Conservation (phyloP, 2,329 filamentous ascomycete species). For the Aureobasidium subglaciale region DNA sequence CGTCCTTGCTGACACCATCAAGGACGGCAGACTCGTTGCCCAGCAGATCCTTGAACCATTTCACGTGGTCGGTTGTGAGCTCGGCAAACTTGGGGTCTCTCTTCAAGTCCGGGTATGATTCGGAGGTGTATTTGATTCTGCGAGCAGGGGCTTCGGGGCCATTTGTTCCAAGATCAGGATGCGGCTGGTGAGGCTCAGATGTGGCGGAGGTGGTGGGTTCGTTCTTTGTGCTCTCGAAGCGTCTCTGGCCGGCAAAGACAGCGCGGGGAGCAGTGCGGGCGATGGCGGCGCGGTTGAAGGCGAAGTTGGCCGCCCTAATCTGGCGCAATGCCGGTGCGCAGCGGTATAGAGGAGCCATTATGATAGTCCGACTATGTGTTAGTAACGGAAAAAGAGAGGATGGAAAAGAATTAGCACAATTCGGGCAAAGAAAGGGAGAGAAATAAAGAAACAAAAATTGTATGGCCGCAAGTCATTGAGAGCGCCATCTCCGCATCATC, state of each 20-base stretch:
- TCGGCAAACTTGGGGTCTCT: slow-evolving; percentile 68
- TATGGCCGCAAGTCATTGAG: neutral
- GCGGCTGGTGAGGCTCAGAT: slow-evolving; percentile 16
- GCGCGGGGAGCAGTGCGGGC: slow-evolving; percentile 20
- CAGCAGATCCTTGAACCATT: slow-evolving; percentile 73
- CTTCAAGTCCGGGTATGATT: slow-evolving; percentile 77
- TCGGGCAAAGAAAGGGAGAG: neutral
- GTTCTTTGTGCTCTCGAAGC: slow-evolving; percentile 26
- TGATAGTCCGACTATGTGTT: neutral
- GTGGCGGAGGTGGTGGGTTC: slow-evolving; percentile 26
- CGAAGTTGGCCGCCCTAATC: slow-evolving; percentile 26
- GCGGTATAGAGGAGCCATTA: slow-evolving; percentile 16
- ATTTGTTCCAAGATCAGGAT: slow-evolving; percentile 24
- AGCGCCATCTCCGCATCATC: neutral
- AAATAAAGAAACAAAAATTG: neutral
- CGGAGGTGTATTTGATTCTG: slow-evolving; percentile 69
- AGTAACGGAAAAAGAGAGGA: neutral
- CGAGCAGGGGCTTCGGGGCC: slow-evolving; percentile 22
- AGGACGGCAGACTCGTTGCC: slow-evolving; percentile 73
- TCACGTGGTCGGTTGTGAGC: slow-evolving; percentile 71
- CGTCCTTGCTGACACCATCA: slow-evolving; percentile 70
- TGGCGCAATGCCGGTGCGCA: slow-evolving; percentile 25
- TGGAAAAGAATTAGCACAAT: neutral
- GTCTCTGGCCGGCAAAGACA: slow-evolving; percentile 18
- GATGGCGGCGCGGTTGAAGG: slow-evolving; percentile 22